Evolutionary conservation across 2,329 filamentous ascomycete genomes (phyloP), one percentile per base, ranked within the genome.

Genomic region (Colletotrichum acutatum): DNA sequence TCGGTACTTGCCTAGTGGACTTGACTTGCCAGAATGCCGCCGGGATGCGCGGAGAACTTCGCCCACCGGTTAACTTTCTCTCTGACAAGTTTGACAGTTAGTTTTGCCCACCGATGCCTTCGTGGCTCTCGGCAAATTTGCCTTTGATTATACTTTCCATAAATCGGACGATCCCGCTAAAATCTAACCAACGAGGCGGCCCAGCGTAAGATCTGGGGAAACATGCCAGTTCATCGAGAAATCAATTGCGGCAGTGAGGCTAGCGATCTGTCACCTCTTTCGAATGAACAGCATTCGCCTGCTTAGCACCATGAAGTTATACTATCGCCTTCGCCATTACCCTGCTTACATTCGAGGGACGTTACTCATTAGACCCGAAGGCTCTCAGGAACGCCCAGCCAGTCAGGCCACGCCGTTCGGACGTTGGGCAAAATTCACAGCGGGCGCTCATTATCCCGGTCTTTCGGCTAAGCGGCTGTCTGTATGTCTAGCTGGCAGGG

Each of bases 61-160:
- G 30, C 37, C 56, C 24, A n/a, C 52, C 26, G 54, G 28, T 12
- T 22, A 34, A 70, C 42, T 32, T 60, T 60, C 30, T 32, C 59
- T 60, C 54, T 70, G 68, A 66, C 60, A 60, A 70, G 56, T 37
- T 59, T 70, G 60, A 59, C 68, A 28, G 19, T 70, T 60, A 19
- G 24, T 70, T 66, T 42, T 42, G 49, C 54, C 60, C 32, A 34
- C 19, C 26, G 7, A 54, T 16, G 11, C 49, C 26, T 34, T 19
- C 19, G 37, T 42, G 6, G 37, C 37, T 34, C 3, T 22, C n/a
- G 30, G 6, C n/a, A 22, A 28, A 49, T 24, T 49, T 57, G 12
- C 7, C 12, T 62, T 52, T 22, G 26, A 46, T 57, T 42, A 52
- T 49, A 7, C 57, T 62, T 52, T 61, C 7, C 22, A 32, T 53